Conservation (phyloP, 2,329 filamentous ascomycete species). For the Acrocalymma vagum region DNA sequence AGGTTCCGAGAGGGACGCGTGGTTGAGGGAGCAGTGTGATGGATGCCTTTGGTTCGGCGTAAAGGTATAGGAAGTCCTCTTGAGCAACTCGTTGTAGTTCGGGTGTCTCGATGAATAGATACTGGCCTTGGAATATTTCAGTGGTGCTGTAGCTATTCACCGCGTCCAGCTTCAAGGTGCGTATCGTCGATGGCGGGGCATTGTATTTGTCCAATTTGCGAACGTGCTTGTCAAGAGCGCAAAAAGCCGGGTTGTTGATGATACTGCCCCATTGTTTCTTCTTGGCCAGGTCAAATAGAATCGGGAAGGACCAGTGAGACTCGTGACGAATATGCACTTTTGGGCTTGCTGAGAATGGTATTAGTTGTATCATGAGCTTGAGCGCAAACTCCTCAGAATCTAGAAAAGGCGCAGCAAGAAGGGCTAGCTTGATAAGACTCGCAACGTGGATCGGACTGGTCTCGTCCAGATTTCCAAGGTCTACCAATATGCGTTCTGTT, state of each 20-base stretch:
- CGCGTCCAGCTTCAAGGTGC: slow-evolving; percentile 50
- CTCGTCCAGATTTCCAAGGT: slow-evolving; percentile 52
- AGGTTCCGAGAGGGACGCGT: slow-evolving; percentile 42
- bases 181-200: slow-evolving; percentile 48
- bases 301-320: slow-evolving; percentile 58
- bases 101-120: slow-evolving; percentile 53
- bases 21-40: slow-evolving; percentile 21
- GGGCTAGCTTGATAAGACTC: slow-evolving; percentile 57
- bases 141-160: slow-evolving; percentile 52
- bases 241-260: slow-evolving; percentile 50
- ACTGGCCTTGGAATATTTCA: slow-evolving; percentile 56
- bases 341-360: slow-evolving; percentile 55
- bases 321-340: slow-evolving; percentile 64
- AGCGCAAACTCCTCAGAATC: slow-evolving; percentile 49
- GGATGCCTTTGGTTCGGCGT: slow-evolving; percentile 28
- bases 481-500: slow-evolving; percentile 41
- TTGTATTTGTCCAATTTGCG: slow-evolving; percentile 53
- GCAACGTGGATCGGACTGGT: slow-evolving; percentile 57
- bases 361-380: slow-evolving; percentile 51
- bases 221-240: slow-evolving; percentile 54
- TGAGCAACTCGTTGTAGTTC: slow-evolving; percentile 46
- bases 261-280: slow-evolving; percentile 46
- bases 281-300: slow-evolving; percentile 52
- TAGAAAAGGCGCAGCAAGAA: slow-evolving; percentile 50
- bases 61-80: slow-evolving; percentile 52